Percentiles rank a stretch among this genome's conserved stretches.
Evolutionary conservation across 306 rosid genomes (phyloP).

Genomic region (Inga leiocalycina): DNA sequence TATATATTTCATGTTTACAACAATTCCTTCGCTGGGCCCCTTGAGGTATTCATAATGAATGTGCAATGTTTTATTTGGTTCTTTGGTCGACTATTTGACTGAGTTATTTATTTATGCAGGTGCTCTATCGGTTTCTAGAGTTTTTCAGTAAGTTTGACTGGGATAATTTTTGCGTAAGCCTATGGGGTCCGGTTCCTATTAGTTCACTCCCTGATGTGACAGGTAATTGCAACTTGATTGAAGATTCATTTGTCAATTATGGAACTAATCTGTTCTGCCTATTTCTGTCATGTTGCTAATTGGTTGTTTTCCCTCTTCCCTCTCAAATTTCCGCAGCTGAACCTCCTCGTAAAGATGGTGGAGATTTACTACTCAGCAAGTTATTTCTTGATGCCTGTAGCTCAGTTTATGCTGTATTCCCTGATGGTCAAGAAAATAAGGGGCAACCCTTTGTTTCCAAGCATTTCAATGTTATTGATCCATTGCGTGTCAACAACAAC

Average conservation of each 20-base stretch:
- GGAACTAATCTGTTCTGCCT: conserved; percentile 10
- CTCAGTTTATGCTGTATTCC: conserved; percentile 82
- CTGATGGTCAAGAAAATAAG: conserved; percentile 82
- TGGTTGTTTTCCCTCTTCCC: conserved; percentile 24
- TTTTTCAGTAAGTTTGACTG: conserved; percentile 98
- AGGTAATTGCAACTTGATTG: conserved; percentile 55
- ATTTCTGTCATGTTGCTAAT: neutral
- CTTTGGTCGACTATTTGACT: conserved; percentile 29
- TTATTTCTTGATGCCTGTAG: conserved; percentile 80
- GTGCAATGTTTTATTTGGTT: conserved; percentile 21
- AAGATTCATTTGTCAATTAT: conserved; percentile 13
- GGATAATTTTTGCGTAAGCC: conserved; percentile 95
- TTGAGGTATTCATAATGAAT: conserved; percentile 67
- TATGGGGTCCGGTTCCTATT: conserved; percentile 96
- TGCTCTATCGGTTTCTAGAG: conserved; percentile 91
- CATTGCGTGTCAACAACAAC: conserved; percentile 94
- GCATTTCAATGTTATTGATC: conserved; percentile 96
- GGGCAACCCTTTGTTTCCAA: conserved; percentile 90
- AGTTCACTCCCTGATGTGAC: conserved; percentile 92
- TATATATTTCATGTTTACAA: conserved; percentile 96
- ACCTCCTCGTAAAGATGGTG: conserved; percentile 93
- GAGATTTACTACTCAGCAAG: conserved; percentile 87
- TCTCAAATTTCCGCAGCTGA: conserved; percentile 62
- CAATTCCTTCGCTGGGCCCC: conserved; percentile 96
- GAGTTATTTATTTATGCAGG: conserved; percentile 51